These are phyloP conservation scores for Quercus rubra DNA, from an alignment of 306 rosid genomes.

Conservation along the genomic window DNA sequence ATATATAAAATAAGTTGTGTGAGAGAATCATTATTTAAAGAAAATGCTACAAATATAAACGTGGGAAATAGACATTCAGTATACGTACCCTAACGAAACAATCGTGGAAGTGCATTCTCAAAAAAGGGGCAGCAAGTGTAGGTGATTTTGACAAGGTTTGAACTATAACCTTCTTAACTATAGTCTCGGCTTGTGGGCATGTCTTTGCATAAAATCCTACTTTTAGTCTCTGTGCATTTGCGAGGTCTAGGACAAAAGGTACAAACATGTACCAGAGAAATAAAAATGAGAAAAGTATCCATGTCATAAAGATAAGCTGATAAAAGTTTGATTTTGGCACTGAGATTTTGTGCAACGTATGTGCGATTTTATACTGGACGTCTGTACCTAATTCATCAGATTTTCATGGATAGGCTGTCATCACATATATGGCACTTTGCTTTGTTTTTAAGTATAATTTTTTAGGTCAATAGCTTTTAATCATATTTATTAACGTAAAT, in stretches of 20 bases:
- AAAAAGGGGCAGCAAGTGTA: slow-evolving; percentile 31
- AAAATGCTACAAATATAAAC: background rate
- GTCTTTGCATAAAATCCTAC: slow-evolving; percentile 18
- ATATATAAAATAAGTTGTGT: too few species aligned
- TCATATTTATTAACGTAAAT: too few species aligned
- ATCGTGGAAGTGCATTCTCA: slow-evolving; percentile 48
- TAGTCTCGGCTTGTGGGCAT: slow-evolving; percentile 26
- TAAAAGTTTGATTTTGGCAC: background rate
- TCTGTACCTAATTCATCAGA: background rate
- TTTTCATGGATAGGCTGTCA: background rate
- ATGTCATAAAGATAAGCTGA: background rate
- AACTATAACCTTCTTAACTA: slow-evolving; percentile 11
- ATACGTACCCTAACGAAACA: slow-evolving; percentile 41
- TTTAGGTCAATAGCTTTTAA: too few species aligned
- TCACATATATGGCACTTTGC: background rate
- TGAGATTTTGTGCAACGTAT: background rate
- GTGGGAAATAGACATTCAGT: too few species aligned
- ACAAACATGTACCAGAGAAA: slow-evolving; percentile 2
- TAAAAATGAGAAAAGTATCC: slow-evolving; percentile 5
- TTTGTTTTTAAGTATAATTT: background rate
- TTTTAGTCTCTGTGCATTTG: slow-evolving; percentile 11
- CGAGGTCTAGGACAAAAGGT: background rate
- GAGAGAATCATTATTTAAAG: too few species aligned
- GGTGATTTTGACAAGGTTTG: slow-evolving; percentile 14
- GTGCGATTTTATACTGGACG: background rate